Evolutionary conservation across 2,329 filamentous ascomycete genomes (phyloP), one percentile per base, ranked within the genome.

Genomic region (Penicillium sp.): DNA sequence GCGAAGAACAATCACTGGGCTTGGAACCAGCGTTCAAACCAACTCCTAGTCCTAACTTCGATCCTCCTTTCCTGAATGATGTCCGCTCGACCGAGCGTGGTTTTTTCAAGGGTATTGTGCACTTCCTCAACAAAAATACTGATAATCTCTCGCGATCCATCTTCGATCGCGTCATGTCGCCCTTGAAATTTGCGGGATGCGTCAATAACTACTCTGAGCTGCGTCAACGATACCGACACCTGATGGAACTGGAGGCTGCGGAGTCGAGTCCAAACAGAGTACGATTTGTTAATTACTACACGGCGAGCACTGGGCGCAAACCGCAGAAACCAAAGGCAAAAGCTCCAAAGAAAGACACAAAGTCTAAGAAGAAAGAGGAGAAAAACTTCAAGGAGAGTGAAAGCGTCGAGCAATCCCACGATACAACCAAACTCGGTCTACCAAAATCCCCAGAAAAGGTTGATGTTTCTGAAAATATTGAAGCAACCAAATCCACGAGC

Each of bases 251-350:
- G 9, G 89, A 95, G 64, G 84, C 88, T 62, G 74, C 83, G 4
- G 82, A 86, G 55, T 60, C 79, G 1, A 68, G 64, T 57, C 36
- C 68, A 44, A 48, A 58, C 62, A 51, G 64, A 47, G 56, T 93
- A 10, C 80, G 89, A 13, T 95, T 95, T 61, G 77, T 89, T 49
- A 95, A 95, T 64, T 95, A 95, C 66, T 95, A 92, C 65, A 95
- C 90, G 1, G 80, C 87, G n/a, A 90, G 87, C 57, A 86, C 86
- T 9, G 90, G 90, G 13, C 54, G 54, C 28, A 53, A 30, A 39
- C 16, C 53, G 7, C 50, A 3, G 77, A 82, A 50, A 77, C 22
- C 35, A 13, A 61, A 64, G 55, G 71, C 75, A 52, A 65, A 64
- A 31, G 19, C 42, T 22, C 30, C 19, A 49, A 52, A 72, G 69